phyloP scores from a whole-genome alignment of 1,139 yeast genomes.

The Kurtzmaniella natalensis region DNA sequence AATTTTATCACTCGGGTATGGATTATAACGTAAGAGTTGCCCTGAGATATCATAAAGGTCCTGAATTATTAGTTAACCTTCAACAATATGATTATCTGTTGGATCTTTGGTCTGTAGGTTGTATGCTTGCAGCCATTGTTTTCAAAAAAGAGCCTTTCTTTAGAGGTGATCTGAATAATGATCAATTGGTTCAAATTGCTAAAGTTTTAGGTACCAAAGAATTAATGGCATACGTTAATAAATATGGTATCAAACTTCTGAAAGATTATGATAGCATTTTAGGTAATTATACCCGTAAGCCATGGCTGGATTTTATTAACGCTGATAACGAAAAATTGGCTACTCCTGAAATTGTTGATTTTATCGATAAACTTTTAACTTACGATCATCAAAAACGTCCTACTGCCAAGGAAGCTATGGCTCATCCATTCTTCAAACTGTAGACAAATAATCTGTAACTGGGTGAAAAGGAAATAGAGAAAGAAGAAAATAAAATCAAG shows the following conservation, averaged over 20 bases:
- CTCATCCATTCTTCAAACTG: conserved; percentile 50
- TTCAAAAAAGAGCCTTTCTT: conserved; percentile 77
- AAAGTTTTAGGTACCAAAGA: conserved; percentile 73
- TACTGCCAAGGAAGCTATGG: conserved; percentile 73
- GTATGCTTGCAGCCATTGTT: conserved; percentile 73
- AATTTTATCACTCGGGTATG: conserved; percentile 73
- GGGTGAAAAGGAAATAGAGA: neutral
- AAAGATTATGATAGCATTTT: conserved; percentile 63
- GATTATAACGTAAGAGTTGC: conserved; percentile 82
- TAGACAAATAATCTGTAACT: no score
- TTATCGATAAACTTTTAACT: conserved; percentile 60
- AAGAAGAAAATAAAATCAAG: neutral
- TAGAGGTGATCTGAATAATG: conserved; percentile 74
- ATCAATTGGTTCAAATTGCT: conserved; percentile 75
- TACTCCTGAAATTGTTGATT: conserved; percentile 58
- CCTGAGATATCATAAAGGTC: conserved; percentile 77
- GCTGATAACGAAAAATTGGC: conserved; percentile 50
- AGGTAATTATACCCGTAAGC: conserved; percentile 63
- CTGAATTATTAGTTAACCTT: conserved; percentile 68
- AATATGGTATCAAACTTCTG: conserved; percentile 58
- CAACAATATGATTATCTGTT: conserved; percentile 75
- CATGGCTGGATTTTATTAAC: conserved; percentile 60
- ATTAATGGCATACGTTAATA: conserved; percentile 53
- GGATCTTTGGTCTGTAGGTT: conserved; percentile 81
- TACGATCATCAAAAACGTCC: conserved; percentile 73